Percentiles rank a stretch among this genome's conserved stretches.
Conservation (phyloP, 805 yeast species). For the Suhomyces sp. region DNA sequence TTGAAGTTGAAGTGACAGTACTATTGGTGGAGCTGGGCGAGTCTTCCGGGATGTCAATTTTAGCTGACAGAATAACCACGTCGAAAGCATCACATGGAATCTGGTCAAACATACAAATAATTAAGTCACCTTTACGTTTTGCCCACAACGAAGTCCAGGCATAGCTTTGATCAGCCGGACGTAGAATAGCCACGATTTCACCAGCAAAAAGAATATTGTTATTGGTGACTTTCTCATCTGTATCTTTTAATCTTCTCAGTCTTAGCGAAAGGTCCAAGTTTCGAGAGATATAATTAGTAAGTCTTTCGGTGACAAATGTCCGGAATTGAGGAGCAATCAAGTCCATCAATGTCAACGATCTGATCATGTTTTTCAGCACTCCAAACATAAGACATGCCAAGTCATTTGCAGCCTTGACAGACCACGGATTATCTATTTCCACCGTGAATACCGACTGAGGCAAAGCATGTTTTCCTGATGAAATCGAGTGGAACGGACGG, state of each 20-base stretch:
- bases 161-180: conserved; percentile 57
- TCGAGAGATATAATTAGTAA: conserved; percentile 28
- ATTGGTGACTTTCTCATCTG: conserved; percentile 14
- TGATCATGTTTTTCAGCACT: conserved; percentile 60
- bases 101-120: conserved; percentile 85
- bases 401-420: conserved; percentile 81
- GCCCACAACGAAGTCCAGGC: conserved; percentile 95
- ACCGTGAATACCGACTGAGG: conserved; percentile 89
- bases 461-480: conserved; percentile 65
- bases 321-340: conserved; percentile 75
- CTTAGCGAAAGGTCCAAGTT: conserved; percentile 15
- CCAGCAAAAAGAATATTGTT: conserved; percentile 69
- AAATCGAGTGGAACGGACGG: conserved; percentile 59
- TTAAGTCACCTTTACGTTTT: conserved; percentile 62
- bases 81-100: conserved; percentile 51
- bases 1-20: not conserved
- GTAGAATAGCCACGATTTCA: conserved; percentile 74
- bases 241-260: conserved; percentile 10
- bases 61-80: conserved; percentile 14
- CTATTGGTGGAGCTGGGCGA: conserved; percentile 1
- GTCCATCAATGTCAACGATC: conserved; percentile 66
- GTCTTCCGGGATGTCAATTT: conserved; percentile 6
- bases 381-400: conserved; percentile 87
- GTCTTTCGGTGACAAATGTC: conserved; percentile 60
- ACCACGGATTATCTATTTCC: conserved; percentile 71